phyloP scores from a whole-genome alignment of 176 grass and related monocot species.

The Cenchrus fungigraminus region DNA sequence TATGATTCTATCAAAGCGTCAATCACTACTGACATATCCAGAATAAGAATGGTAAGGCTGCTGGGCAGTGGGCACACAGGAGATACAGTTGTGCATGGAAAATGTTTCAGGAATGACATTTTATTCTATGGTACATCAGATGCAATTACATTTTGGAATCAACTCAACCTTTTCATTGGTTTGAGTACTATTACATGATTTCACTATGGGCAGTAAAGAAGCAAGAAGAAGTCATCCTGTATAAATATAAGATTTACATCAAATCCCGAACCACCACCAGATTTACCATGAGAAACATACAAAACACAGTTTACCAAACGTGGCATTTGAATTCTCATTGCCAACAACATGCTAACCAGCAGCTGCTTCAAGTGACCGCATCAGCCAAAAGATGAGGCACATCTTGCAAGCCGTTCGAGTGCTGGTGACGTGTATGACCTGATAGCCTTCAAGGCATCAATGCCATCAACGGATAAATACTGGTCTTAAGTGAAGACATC shows the following conservation, averaged over 20 bases:
- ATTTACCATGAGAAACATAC: constrained; percentile 38
- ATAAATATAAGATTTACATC: constrained; percentile 48
- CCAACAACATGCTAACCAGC: constrained; percentile 6
- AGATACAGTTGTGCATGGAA: constrained; percentile 9
- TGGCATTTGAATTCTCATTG: constrained; percentile 25
- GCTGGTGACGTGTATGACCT: neutral
- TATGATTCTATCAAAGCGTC: neutral
- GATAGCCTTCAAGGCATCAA: neutral
- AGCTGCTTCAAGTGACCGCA: neutral
- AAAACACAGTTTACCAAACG: constrained; percentile 17
- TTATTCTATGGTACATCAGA: constrained; percentile 42
- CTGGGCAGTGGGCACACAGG: neutral
- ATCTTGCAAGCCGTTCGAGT: neutral
- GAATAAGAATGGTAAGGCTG: neutral
- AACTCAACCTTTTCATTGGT: neutral
- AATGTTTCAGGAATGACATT: constrained; percentile 21
- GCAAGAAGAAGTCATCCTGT: constrained; percentile 33
- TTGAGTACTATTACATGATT: constrained; percentile 38
- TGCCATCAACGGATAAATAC: constrained; percentile 9
- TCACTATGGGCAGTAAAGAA: constrained; percentile 51
- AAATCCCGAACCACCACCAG: constrained; percentile 13
- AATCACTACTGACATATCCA: neutral
- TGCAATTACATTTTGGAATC: constrained; percentile 43
- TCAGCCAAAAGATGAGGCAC: neutral
- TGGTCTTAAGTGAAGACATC: constrained; percentile 23